Base-by-base conservation (phyloP, 768 basidiomycete genomes). In the Tylopilus rubrobrunneus region DNA sequence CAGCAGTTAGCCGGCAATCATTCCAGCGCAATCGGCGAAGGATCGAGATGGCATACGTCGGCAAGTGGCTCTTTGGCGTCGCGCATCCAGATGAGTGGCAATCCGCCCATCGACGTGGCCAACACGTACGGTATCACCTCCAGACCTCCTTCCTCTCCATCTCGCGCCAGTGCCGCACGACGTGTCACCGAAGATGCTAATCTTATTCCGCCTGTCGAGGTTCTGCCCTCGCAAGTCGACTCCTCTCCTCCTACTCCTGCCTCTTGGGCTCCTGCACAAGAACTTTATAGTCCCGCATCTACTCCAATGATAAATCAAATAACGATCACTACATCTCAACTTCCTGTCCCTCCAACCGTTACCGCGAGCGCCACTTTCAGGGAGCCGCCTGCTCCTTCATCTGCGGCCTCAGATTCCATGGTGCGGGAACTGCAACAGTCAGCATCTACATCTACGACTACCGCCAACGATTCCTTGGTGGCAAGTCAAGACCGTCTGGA, bases 131-230 rank as follows among this genome's bases (percentile, higher is more conserved):
- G 14, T 21, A 15, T 25, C 19, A 11, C 21, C 42, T 29, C 52
- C 29, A 15, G 29, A 9, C 25, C 49, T 15, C 51, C 28, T 17
- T 45, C 40, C 15, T 37, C 45, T 21, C n/a, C 33, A 17, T 46
- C 52, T 6, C 59, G 46, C 5, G 11, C 52, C 12, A 43, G 49
- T 2, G 48, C 9, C 8, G 15, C 15, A 5, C 41, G 45, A 14
- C 43, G 8, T 34, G 1, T 29, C 12, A 7, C 27, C 4, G 53
- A 48, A 8, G 46, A 56, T n/a, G 42, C 48, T 15, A 62, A 28
- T 41, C 60, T 70, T 39, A 70, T 70, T 31, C 70, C 68, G 34
- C 68, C 68, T n/a, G 70, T 71, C 25, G 68, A 64, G 52, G 40
- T 68, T 36, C 41, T 71, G 21, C 45, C 54, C n/a, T 49, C 52